A percentile compares a stretch with the other conserved stretches of the same genome.
phyloP scores from a whole-genome alignment of 2,329 filamentous ascomycete genomes.

The Beauveria medogensis region DNA sequence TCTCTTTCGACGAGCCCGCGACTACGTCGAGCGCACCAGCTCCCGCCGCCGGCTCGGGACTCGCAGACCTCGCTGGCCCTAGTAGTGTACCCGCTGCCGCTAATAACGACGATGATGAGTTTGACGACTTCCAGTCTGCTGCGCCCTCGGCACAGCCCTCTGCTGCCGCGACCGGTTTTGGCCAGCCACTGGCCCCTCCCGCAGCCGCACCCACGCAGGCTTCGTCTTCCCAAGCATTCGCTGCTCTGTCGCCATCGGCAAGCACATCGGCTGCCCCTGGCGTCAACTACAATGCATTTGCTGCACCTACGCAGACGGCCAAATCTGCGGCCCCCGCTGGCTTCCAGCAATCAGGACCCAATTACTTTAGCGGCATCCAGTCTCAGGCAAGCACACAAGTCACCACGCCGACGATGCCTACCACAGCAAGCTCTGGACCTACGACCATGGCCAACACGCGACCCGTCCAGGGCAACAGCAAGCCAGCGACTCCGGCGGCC shows the following conservation, averaged over 20 bases:
- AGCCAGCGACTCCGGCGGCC: conserved; percentile 44
- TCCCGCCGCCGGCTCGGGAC: conserved; percentile 37
- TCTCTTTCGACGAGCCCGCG: conserved; percentile 78
- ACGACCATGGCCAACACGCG: conserved; percentile 38
- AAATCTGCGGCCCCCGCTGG: conserved; percentile 49
- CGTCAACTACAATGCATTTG: conserved; percentile 51
- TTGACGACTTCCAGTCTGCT: conserved; percentile 95
- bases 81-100: conserved; percentile 24
- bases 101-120: conserved; percentile 76
- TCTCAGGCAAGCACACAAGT: conserved; percentile 20
- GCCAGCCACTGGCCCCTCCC: conserved; percentile 75
- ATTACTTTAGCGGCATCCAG: conserved; percentile 87
- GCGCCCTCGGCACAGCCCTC: conserved; percentile 43
- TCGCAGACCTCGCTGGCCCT: conserved; percentile 35
- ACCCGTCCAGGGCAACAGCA: conserved; percentile 39
- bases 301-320: conserved; percentile 23
- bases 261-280: conserved; percentile 47
- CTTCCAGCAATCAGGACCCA: conserved; percentile 74
- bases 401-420: conserved; percentile 15
- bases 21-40: conserved; percentile 38
- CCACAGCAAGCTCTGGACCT: conserved; percentile 28
- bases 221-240: conserved; percentile 71
- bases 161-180: conserved; percentile 65
- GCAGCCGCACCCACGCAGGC: conserved; percentile 37
- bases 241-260: conserved; percentile 65